These are phyloP conservation scores for Plasmodium cynomolgi DNA, from an alignment of 169 alveolate species.

Conservation along the genomic window DNA sequence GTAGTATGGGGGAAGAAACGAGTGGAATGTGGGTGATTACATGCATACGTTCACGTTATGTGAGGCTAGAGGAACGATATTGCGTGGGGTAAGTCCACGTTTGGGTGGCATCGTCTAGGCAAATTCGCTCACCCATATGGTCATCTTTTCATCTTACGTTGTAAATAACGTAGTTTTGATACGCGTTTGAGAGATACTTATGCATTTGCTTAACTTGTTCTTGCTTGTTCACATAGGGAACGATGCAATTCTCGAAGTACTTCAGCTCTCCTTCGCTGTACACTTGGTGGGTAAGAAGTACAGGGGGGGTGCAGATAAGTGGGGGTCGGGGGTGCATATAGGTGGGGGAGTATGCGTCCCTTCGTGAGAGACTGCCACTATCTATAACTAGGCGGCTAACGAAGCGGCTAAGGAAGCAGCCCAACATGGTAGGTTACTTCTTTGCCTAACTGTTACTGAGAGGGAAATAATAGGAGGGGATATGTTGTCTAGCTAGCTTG, in stretches of 20 bases:
- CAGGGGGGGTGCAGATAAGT: neutral
- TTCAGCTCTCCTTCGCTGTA: slow-evolving; percentile 60
- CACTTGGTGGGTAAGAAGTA: slow-evolving; percentile 18
- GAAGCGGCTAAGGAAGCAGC: neutral
- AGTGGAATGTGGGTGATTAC: neutral
- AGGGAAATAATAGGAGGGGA: slow-evolving; percentile 34
- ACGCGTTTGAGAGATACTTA: slow-evolving; percentile 18
- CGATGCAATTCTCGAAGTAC: slow-evolving; percentile 27
- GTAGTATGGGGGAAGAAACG: neutral
- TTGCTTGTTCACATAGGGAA: slow-evolving; percentile 62
- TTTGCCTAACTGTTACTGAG: slow-evolving; percentile 41
- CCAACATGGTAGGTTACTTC: neutral
- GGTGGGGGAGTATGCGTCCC: neutral
- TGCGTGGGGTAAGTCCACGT: neutral
- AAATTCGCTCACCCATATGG: neutral
- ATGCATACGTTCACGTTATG: neutral
- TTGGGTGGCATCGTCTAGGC: neutral
- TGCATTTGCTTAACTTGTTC: slow-evolving; percentile 34
- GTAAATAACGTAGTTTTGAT: slow-evolving; percentile 58
- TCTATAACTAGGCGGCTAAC: neutral
- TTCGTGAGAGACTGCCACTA: neutral
- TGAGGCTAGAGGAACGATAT: neutral
- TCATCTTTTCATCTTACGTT: slow-evolving; percentile 21
- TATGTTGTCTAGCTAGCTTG: slow-evolving; percentile 44
- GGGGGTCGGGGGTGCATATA: neutral